Percentiles rank a stretch among this genome's conserved stretches.
Conservation (phyloP, 768 basidiomycete genomes). For the Tricholoma hemisulphureum region DNA sequence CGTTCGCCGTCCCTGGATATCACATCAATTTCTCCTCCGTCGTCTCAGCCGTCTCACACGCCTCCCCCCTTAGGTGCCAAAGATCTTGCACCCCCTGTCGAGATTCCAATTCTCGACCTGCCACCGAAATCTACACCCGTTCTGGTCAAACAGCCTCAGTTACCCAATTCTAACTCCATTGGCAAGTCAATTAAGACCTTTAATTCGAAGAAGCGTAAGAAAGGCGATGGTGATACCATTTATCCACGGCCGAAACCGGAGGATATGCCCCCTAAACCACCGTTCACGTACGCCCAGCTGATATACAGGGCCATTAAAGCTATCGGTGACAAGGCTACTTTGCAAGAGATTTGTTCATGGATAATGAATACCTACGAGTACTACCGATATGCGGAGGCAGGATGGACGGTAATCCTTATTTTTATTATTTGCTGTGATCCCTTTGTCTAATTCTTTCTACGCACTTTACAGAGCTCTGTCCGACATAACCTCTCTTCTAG, state of each 20-base stretch:
- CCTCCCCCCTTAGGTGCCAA: conserved; percentile 61
- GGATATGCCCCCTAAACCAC: conserved; percentile 86
- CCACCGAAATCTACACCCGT: conserved; percentile 37
- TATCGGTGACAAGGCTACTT: conserved; percentile 80
- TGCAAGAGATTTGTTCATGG: conserved; percentile 92
- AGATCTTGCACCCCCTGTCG: conserved; percentile 38
- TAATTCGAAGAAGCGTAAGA: conserved; percentile 73
- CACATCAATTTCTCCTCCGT: conserved; percentile 78
- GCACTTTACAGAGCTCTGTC: conserved; percentile 72
- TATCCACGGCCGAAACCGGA: conserved; percentile 54
- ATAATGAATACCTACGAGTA: conserved; percentile 86
- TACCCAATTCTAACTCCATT: conserved; percentile 64
- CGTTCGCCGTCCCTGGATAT: conserved; percentile 84
- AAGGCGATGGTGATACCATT: conserved; percentile 45
- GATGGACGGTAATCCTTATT: conserved; percentile 78
- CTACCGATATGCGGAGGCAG: conserved; percentile 82
- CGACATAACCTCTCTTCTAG: conserved; percentile 94
- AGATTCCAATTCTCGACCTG: conserved; percentile 38
- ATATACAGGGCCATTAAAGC: conserved; percentile 87
- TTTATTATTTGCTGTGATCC: conserved; percentile 6
- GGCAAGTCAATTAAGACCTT: conserved; percentile 43
- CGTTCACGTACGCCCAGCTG: conserved; percentile 86
- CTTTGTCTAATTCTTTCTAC: conserved; percentile 11
- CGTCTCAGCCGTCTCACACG: conserved; percentile 74
- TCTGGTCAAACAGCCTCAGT: conserved; percentile 37